Conservation (phyloP, 768 basidiomycete species). For the Mycena olivaceomarginata region DNA sequence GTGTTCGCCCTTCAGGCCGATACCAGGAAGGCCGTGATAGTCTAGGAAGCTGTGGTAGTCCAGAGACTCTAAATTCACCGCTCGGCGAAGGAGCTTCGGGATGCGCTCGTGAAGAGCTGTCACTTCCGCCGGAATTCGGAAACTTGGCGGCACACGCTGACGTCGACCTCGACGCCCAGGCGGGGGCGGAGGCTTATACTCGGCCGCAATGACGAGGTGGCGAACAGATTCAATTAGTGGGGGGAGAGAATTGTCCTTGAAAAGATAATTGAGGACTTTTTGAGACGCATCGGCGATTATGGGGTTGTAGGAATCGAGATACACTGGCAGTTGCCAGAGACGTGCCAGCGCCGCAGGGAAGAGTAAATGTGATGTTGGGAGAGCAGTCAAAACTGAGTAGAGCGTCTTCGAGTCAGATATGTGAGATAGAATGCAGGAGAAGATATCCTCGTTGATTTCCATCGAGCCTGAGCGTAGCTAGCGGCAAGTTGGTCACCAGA, state of each 20-base stretch:
- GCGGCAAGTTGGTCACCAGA: not conserved
- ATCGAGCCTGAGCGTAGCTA: not conserved
- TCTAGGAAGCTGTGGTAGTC: conserved; percentile 35
- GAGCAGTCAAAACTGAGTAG: conserved; percentile 15
- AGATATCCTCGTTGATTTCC: conserved; percentile 31
- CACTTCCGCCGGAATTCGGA: not conserved
- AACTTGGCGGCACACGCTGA: not conserved
- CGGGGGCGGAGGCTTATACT: not conserved
- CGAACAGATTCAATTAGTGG: conserved; percentile 16
- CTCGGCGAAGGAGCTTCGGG: conserved; percentile 18
- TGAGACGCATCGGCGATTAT: conserved; percentile 26
- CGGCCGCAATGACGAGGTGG: conserved; percentile 16
- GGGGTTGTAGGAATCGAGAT: conserved; percentile 35
- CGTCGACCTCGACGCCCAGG: not conserved
- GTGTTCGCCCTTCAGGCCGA: conserved; percentile 25
- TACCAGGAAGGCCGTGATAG: conserved; percentile 24
- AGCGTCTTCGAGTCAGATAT: conserved; percentile 26
- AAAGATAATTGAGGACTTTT: conserved; percentile 18
- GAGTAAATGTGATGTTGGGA: conserved; percentile 27
- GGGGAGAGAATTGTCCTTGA: not conserved
- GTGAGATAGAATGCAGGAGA: conserved; percentile 33
- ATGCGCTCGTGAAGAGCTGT: conserved; percentile 22
- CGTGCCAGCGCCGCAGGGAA: conserved; percentile 31
- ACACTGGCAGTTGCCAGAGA: conserved; percentile 34
- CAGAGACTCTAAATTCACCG: conserved; percentile 38